Percentiles rank a stretch among this genome's conserved stretches.
phyloP scores from a whole-genome alignment of 1,284 basidiomycete species.

The Boletellus deceptivus region DNA sequence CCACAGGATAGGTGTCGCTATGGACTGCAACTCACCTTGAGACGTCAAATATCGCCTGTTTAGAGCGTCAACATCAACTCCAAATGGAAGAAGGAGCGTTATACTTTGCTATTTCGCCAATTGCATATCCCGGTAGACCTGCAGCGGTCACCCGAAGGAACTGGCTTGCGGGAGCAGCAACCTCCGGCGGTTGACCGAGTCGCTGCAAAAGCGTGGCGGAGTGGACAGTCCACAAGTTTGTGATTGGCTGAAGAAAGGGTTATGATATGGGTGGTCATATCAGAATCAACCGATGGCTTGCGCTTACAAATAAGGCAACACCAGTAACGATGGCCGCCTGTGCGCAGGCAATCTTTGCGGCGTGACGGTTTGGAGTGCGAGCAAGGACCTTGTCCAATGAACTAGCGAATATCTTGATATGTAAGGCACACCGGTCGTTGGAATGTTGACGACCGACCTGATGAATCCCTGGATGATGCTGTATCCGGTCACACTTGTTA shows the following conservation, averaged over 20 bases:
- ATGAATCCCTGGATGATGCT: slow-evolving; percentile 29
- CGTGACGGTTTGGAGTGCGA: slow-evolving; percentile 9
- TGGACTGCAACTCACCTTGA: slow-evolving; percentile 17
- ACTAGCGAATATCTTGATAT: slow-evolving; percentile 11
- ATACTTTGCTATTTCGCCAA: slow-evolving; percentile 30
- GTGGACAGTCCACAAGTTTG: slow-evolving; percentile 21
- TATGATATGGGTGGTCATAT: neutral
- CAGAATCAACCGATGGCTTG: neutral
- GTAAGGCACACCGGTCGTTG: neutral
- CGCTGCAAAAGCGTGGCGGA: slow-evolving; percentile 17
- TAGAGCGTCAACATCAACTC: slow-evolving; percentile 4
- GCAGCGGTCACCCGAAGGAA: slow-evolving; percentile 26
- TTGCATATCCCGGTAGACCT: slow-evolving; percentile 29
- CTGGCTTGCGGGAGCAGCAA: slow-evolving; percentile 17
- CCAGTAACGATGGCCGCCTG: slow-evolving; percentile 26
- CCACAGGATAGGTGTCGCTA: neutral
- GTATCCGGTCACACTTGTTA: slow-evolving; percentile 28
- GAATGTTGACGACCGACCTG: slow-evolving; percentile 14
- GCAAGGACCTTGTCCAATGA: slow-evolving; percentile 24
- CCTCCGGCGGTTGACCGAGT: slow-evolving; percentile 27
- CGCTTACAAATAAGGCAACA: slow-evolving; percentile 20
- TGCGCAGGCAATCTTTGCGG: slow-evolving; percentile 21
- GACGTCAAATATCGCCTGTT: slow-evolving; percentile 24
- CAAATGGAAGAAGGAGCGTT: neutral
- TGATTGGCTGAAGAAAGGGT: slow-evolving; percentile 19